phyloP scores from a whole-genome alignment of 2,329 filamentous ascomycete species.

The Lecanoromycetidae sp. region DNA sequence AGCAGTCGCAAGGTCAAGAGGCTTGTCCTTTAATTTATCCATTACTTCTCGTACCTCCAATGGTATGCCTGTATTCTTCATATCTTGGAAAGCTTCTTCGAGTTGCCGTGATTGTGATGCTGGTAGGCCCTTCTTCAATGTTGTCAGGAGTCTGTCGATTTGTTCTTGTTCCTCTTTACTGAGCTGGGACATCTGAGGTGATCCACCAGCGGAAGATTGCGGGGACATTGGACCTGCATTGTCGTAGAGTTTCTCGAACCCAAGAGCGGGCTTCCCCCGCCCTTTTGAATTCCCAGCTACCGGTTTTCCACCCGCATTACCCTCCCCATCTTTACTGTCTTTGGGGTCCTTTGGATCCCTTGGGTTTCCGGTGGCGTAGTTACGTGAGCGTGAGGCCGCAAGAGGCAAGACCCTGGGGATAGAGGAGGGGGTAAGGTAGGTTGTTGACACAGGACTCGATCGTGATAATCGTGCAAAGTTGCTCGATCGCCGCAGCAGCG shows the following conservation, averaged over 20 bases:
- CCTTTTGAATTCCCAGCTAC: constrained; percentile 23
- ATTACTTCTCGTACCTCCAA: constrained; percentile 53
- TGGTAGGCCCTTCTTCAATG: constrained; percentile 48
- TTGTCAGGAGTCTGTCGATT: constrained; percentile 45
- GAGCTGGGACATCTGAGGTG: constrained; percentile 32
- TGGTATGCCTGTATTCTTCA: constrained; percentile 60
- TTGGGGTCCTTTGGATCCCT: constrained; percentile 34
- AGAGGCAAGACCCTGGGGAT: constrained; percentile 17
- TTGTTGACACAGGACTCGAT: constrained; percentile 35
- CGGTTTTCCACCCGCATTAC: constrained; percentile 21
- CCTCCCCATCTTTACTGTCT: constrained; percentile 23
- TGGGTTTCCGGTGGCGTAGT: constrained; percentile 34
- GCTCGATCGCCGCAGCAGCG: constrained; percentile 53
- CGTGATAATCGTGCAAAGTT: constrained; percentile 52
- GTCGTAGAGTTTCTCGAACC: constrained; percentile 36
- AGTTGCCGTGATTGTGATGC: constrained; percentile 48
- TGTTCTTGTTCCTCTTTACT: constrained; percentile 45
- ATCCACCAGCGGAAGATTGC: constrained; percentile 23
- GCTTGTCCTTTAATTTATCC: constrained; percentile 40
- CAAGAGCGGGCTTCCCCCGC: constrained; percentile 28
- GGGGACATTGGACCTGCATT: constrained; percentile 21
- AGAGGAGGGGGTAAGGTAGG: constrained; percentile 6
- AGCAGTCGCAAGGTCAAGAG: constrained; percentile 43
- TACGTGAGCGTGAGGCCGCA: constrained; percentile 25
- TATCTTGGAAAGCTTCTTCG: constrained; percentile 46